Evolutionary conservation across 352 stramenopile species (phyloP).

Genomic region (Discostella stelligera): DNA sequence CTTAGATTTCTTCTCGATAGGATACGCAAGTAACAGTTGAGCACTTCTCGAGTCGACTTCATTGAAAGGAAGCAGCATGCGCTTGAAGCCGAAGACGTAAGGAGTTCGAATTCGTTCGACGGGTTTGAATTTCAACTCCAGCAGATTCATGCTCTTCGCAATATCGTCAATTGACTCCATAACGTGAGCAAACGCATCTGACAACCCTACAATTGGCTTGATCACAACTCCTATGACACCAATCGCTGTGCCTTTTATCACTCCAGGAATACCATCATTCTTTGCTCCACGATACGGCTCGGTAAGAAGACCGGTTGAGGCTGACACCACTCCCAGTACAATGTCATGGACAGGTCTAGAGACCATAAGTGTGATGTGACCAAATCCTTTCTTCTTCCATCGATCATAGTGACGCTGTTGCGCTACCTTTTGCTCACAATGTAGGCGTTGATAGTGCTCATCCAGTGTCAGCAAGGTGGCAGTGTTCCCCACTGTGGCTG

Average conservation of each 20-base stretch:
- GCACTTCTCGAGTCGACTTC: slow-evolving; percentile 61
- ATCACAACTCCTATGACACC: slow-evolving; percentile 71
- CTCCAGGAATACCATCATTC: slow-evolving; percentile 64
- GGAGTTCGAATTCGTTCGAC: slow-evolving; percentile 68
- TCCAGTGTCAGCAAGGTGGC: slow-evolving; percentile 76
- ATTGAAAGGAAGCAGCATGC: slow-evolving; percentile 74
- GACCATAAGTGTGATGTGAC: slow-evolving; percentile 63
- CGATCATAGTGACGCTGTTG: slow-evolving; percentile 71
- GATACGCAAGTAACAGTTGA: slow-evolving; percentile 65
- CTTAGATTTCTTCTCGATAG: slow-evolving; percentile 62
- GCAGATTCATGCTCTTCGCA: slow-evolving; percentile 78
- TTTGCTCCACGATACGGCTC: slow-evolving; percentile 73
- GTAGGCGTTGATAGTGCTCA: slow-evolving; percentile 73
- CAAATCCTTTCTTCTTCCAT: slow-evolving; percentile 73
- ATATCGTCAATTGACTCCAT: slow-evolving; percentile 79
- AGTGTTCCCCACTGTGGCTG: slow-evolving; percentile 61
- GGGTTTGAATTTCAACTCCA: slow-evolving; percentile 73
- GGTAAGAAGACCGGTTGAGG: slow-evolving; percentile 68
- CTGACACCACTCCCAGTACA: slow-evolving; percentile 66
- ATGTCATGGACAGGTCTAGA: slow-evolving; percentile 74
- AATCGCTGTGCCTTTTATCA: slow-evolving; percentile 64
- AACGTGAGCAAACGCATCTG: slow-evolving; percentile 79
- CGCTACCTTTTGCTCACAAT: slow-evolving; percentile 67
- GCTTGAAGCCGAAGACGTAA: slow-evolving; percentile 73
- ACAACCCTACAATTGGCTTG: slow-evolving; percentile 78